Percentiles rank a stretch among this genome's conserved stretches.
Conservation (phyloP, 176 grass and related monocot species). For the Otatea glauca region DNA sequence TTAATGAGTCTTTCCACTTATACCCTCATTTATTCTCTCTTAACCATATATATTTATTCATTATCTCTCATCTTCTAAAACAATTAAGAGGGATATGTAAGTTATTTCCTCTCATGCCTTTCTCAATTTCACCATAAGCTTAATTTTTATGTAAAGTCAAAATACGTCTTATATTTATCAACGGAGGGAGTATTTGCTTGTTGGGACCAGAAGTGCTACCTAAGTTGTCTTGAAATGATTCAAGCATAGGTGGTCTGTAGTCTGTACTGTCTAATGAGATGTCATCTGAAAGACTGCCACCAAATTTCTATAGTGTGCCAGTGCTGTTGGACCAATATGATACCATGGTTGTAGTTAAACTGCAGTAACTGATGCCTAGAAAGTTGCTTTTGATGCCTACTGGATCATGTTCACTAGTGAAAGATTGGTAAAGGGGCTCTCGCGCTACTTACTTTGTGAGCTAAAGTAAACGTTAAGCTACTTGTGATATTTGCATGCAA, state of each 20-base stretch:
- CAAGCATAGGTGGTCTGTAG: neutral
- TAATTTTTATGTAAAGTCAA: too few species aligned
- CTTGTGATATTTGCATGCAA: slow-evolving; percentile 2
- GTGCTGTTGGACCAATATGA: slow-evolving; percentile 16
- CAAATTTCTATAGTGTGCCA: neutral
- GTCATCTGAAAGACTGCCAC: slow-evolving; percentile 24
- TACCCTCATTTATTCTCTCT: too few species aligned
- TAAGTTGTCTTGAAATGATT: slow-evolving; percentile 26
- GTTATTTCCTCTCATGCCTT: too few species aligned
- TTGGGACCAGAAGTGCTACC: neutral
- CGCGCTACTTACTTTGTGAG: neutral
- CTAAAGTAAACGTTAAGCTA: neutral
- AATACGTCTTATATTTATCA: too few species aligned
- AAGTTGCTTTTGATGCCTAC: neutral
- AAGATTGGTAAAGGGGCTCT: neutral
- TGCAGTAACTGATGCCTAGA: neutral
- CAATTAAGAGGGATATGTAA: too few species aligned
- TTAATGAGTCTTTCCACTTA: too few species aligned
- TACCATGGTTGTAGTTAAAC: neutral
- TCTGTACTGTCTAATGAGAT: slow-evolving; percentile 1
- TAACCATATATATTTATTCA: too few species aligned
- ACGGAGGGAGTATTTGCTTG: neutral
- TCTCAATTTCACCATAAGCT: too few species aligned
- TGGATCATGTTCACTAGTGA: neutral
- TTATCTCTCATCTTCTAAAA: too few species aligned